Evolutionary conservation across 192 early-diverging fungal species (phyloP).

Genomic region (Lobulomyces angularis): DNA sequence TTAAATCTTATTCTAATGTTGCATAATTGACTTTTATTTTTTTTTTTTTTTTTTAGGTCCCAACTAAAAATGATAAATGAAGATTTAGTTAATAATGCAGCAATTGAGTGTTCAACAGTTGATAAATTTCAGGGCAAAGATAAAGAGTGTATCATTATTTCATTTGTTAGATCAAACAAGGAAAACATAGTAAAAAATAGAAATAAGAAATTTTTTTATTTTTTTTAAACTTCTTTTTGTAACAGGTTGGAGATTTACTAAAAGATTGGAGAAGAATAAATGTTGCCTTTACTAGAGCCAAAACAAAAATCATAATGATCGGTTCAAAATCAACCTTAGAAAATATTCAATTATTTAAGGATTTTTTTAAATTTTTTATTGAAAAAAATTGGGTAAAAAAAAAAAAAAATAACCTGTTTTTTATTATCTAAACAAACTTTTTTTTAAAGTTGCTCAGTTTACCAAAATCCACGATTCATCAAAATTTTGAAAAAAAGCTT

Average conservation of each 20-base stretch:
- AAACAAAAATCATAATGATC: conserved; percentile 75
- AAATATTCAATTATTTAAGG: conserved; percentile 37
- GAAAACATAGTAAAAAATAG: conserved; percentile 38
- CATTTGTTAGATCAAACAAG: conserved; percentile 72
- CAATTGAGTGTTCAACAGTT: conserved; percentile 71
- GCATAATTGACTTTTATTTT: no score
- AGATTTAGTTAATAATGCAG: conserved; percentile 15
- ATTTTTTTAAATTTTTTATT: conserved; percentile 35
- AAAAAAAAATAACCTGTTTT: no score
- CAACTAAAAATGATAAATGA: conserved; percentile 31
- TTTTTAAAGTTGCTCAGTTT: no score
- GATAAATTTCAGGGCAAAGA: conserved; percentile 93
- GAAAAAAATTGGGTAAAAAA: conserved; percentile 24
- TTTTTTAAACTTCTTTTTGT: not conserved
- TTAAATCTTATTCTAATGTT: no score
- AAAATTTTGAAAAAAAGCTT: no score
- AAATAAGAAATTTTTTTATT: not conserved
- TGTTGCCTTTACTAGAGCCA: conserved; percentile 86
- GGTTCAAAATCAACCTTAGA: conserved; percentile 65
- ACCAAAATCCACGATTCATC: no score
- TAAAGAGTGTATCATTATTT: conserved; percentile 81
- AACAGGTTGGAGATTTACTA: conserved; percentile 68
- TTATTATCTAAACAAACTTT: no score
- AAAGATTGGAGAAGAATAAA: conserved; percentile 88
- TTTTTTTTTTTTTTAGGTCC: no score